Percentiles rank a stretch among this genome's conserved stretches.
Conservation (phyloP, 768 basidiomycete genomes). For the Sporobolomyces phaffii region DNA sequence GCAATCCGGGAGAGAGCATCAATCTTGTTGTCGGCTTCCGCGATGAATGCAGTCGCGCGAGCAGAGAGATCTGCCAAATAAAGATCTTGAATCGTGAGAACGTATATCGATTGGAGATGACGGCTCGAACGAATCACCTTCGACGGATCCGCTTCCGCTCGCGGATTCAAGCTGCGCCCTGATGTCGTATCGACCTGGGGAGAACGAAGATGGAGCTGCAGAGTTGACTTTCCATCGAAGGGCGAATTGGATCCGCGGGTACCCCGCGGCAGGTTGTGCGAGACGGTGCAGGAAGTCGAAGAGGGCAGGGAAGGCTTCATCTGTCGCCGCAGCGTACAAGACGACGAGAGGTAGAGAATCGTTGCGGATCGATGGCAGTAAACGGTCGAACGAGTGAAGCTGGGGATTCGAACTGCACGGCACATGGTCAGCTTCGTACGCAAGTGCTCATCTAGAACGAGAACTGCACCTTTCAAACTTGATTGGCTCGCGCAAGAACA, state of each 20-base stretch:
- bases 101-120: too few species aligned
- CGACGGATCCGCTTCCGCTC: not conserved
- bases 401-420: not conserved
- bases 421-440: not conserved
- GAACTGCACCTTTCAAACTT: conserved; percentile 1
- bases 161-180: not conserved
- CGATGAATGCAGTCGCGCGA: conserved; percentile 1
- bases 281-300: conserved; percentile 19
- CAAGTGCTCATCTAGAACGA: not conserved
- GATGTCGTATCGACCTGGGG: not conserved
- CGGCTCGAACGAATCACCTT: not conserved
- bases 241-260: conserved; percentile 25
- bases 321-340: conserved; percentile 22
- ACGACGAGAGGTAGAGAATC: conserved; percentile 25
- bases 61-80: not conserved
- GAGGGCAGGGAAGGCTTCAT: conserved; percentile 16
- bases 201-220: not conserved
- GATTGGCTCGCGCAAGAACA: not conserved
- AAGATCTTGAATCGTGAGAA: not conserved
- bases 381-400: conserved; percentile 7
- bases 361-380: conserved; percentile 4
- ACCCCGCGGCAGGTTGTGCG: not conserved
- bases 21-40: not conserved
- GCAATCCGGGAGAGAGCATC: not conserved
- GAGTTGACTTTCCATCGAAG: conserved; percentile 19